phyloP scores from a whole-genome alignment of 2,329 filamentous ascomycete genomes.

The Shiraia sp. region DNA sequence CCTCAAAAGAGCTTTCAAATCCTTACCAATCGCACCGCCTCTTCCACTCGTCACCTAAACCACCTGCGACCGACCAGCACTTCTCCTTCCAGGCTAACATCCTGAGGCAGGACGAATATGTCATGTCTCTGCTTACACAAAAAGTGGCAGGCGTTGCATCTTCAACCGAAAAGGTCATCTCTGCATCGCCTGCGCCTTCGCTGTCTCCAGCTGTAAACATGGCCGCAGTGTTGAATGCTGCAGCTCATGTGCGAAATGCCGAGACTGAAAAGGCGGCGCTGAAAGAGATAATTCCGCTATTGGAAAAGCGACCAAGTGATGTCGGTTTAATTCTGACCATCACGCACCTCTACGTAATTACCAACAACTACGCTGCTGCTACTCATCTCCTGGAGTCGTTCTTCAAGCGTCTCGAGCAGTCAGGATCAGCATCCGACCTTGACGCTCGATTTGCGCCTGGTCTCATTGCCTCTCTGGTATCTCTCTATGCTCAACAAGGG shows the following conservation, averaged over 20 bases:
- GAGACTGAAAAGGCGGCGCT: conserved; percentile 67
- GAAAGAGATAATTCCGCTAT: conserved; percentile 68
- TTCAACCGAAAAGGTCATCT: conserved; percentile 57
- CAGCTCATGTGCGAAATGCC: conserved; percentile 68
- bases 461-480: conserved; percentile 76
- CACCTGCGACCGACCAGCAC: conserved; percentile 63
- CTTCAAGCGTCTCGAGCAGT: conserved; percentile 70
- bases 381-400: conserved; percentile 76
- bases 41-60: conserved; percentile 58
- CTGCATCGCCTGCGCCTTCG: conserved; percentile 51
- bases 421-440: conserved; percentile 58
- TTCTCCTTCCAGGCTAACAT: conserved; percentile 72
- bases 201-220: conserved; percentile 57
- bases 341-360: conserved; percentile 77
- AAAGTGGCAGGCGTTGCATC: conserved; percentile 69
- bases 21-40: conserved; percentile 70
- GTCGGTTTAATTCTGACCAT: conserved; percentile 79
- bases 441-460: conserved; percentile 83
- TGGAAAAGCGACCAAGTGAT: conserved; percentile 77
- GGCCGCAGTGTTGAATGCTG: conserved; percentile 70
- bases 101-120: conserved; percentile 65
- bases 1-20: conserved; percentile 57
- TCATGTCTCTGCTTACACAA: conserved; percentile 66
- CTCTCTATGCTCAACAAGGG: conserved; percentile 76
- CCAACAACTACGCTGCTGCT: conserved; percentile 72